Percentiles rank a stretch among this genome's conserved stretches.
Conservation (phyloP, 2,329 filamentous ascomycete genomes). For the Davidsoniella eucalypti region DNA sequence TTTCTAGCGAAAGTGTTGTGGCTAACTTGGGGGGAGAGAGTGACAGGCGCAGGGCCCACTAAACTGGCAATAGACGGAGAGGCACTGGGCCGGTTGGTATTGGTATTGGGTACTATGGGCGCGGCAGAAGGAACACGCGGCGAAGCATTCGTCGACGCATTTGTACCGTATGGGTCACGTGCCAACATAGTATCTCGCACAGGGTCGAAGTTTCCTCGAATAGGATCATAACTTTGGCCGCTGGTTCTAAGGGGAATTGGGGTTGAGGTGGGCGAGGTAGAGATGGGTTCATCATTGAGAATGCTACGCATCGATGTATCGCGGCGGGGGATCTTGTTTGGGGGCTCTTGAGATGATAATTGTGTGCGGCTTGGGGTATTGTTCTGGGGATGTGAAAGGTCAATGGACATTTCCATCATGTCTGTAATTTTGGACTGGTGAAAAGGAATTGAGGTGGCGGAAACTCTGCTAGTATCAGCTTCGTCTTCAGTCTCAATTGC, state of each 20-base stretch:
- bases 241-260: constrained; percentile 41
- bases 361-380: constrained; percentile 13
- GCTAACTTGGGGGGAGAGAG: constrained; percentile 20
- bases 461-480: constrained; percentile 21
- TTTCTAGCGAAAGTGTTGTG: not conserved
- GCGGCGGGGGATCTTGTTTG: constrained; percentile 34
- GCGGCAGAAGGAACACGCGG: constrained; percentile 28
- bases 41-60: constrained; percentile 46
- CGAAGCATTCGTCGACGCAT: constrained; percentile 27
- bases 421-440: constrained; percentile 27
- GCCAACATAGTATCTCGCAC: constrained; percentile 44
- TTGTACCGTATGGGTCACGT: constrained; percentile 31
- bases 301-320: constrained; percentile 41
- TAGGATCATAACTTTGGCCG: constrained; percentile 78
- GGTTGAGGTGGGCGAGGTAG: constrained; percentile 26
- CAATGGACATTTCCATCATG: constrained; percentile 17
- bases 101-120: constrained; percentile 19
- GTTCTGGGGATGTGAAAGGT: constrained; percentile 14
- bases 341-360: constrained; percentile 18
- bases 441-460: constrained; percentile 17
- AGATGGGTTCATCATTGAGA: constrained; percentile 35
- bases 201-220: constrained; percentile 58
- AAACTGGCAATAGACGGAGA: constrained; percentile 86
- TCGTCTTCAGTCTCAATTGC: constrained; percentile 24
- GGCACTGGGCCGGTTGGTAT: constrained; percentile 57